Evolutionary conservation across 1,284 basidiomycete genomes (phyloP), one percentile per base, ranked within the genome.

Genomic region (Fomitopsis palustris): DNA sequence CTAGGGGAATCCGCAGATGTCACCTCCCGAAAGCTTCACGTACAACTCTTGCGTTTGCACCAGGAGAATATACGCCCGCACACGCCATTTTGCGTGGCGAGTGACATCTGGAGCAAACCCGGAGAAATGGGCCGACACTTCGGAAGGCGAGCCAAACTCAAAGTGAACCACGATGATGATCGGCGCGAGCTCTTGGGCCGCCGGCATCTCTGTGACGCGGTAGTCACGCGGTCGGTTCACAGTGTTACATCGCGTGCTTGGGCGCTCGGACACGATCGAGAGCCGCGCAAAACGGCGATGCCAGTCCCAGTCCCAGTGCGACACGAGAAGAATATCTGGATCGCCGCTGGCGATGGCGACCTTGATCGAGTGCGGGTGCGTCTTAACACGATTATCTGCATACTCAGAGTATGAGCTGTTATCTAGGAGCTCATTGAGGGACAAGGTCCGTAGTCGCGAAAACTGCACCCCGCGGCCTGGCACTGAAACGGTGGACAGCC

Each of bases 291-390:
- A 21, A 57, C 45, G 41, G 35, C 31, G 54, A 74, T 75, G 73
- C 69, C 74, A 49, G 68, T 70, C 17, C 68, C 74, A 2, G 69
- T 70, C 12, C 62, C 42, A 17, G 55, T 60, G 16, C 61, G 63
- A 62, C 49, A 54, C 49, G 61, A 58, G 47, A 89, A 86, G 72
- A 96, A 96, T 74, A 88, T 96, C 51, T 96, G 95, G 95, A 83
- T 95, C 29, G 95, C 95, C 27, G 92, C 94, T 1, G 88, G 85
- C 27, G 93, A 96, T 70, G 95, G 95, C 47, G 90, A 96, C 65
- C 63, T 85, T n/a, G 70, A 67, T 17, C 67, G 74, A 3, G 74
- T 78, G 4, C 67, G 70, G 67, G 76, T 75, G 53, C 41, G 69
- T 55, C 4, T 14, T 6, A 23, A 17, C 49, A 54, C 10, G 7